Evolutionary conservation across 176 grass and related monocot species (phyloP).

Genomic region (Elaeis guineensis): DNA sequence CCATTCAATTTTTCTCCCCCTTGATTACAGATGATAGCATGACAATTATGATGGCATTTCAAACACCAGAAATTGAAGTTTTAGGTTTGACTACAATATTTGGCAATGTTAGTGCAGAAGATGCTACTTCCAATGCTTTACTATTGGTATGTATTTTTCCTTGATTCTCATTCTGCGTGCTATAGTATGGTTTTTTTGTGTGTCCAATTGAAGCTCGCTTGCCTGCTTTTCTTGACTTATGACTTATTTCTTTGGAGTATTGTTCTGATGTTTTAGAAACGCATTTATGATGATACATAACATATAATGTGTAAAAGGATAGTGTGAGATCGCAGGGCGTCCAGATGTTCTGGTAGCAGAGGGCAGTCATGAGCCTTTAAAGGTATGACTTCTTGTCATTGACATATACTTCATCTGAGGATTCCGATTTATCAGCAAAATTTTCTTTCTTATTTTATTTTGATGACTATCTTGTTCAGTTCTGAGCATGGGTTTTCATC

Average conservation of each 20-base stretch:
- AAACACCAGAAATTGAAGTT: constrained; percentile 38
- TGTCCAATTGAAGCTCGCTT: too few species aligned
- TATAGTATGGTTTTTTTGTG: neutral
- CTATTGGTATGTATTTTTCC: constrained; percentile 45
- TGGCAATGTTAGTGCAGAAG: constrained; percentile 58
- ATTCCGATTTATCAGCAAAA: too few species aligned
- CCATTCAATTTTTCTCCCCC: neutral
- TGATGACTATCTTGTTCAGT: too few species aligned
- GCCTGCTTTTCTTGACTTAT: too few species aligned
- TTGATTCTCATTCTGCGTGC: neutral
- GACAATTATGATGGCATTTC: constrained; percentile 78
- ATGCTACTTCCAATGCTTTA: constrained; percentile 72
- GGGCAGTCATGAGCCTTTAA: constrained; percentile 63
- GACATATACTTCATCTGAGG: too few species aligned
- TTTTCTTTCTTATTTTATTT: too few species aligned
- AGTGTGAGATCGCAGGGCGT: constrained; percentile 80
- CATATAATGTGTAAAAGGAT: constrained; percentile 30
- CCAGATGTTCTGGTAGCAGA: constrained; percentile 60
- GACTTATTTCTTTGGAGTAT: too few species aligned
- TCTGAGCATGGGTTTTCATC: too few species aligned
- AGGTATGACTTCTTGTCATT: constrained; percentile 25
- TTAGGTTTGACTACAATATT: constrained; percentile 84
- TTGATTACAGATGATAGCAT: constrained; percentile 65
- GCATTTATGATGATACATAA: neutral
- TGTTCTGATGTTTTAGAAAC: neutral